Evolutionary conservation across 176 grass and related monocot species (phyloP), one percentile per base, ranked within the genome.

Genomic region (Eremochloa ophiuroides): DNA sequence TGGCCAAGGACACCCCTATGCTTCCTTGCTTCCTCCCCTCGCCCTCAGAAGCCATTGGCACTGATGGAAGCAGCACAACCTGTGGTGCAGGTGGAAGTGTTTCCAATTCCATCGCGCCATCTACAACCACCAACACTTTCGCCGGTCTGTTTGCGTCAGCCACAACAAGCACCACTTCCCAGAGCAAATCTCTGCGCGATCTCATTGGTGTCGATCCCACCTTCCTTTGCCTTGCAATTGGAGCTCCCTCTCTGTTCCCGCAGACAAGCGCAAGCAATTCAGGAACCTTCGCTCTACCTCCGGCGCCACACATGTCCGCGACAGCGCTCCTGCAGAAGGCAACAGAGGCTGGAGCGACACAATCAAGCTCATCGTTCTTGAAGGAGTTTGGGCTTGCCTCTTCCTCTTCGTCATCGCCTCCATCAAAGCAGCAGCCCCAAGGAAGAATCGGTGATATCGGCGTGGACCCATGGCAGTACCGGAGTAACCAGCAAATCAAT

Each of bases 141-240:
- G 88, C 88, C 1, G 67, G 88, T 59, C 79, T 86, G 60, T 90
- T 90, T 51, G 83, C 88, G 31, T 90, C 88, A 7, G 79, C 75
- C 30, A 90, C 88, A 82, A 82, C 59, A 66, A 90, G 74, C 22
- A 82, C 60, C 79, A 90, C 88, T 68, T 80, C 88, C 37, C 79
- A 83, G 83, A 90, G 83, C 33, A 90, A 74, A 86, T 90, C 88
- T 13, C 74, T 90, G 12, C 88, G 83, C 3, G 88, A 90, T 68
- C 88, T 90, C 60, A 90, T 90, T 0, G 88, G 88, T 8, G 88
- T 90, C 11, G 88, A 90, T 82, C 88, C 88, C 30, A 90, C 88
- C 48, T 90, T 90, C 83, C 88, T 90, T 41, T 90, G 88, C 79
- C 88, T 90, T 62, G 88, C 88, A 0, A 90, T 90, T n/a, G 88